Evolutionary conservation across 352 stramenopile species (phyloP).

Genomic region (Blastocystis sp.): DNA sequence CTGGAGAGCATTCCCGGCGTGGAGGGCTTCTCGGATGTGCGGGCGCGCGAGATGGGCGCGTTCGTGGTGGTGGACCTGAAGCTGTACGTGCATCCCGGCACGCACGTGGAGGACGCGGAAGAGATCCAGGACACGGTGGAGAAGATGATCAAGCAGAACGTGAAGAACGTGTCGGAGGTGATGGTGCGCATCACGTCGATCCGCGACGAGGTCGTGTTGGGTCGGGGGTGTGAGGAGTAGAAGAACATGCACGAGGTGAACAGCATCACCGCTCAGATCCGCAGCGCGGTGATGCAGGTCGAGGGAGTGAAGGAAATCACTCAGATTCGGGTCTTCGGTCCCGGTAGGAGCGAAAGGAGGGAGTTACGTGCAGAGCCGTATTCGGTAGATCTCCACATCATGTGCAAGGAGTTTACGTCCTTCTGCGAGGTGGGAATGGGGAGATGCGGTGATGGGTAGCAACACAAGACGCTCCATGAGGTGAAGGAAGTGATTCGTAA

Average conservation of each 20-base stretch:
- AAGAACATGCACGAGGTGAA: neutral
- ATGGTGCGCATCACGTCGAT: conserved; percentile 67
- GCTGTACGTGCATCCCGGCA: conserved; percentile 66
- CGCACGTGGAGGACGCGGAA: neutral
- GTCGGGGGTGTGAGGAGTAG: neutral
- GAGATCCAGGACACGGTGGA: conserved; percentile 69
- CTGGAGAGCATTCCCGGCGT: neutral
- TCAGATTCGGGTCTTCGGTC: conserved; percentile 29
- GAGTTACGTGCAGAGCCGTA: neutral
- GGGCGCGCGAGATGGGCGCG: conserved; percentile 72
- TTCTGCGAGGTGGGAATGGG: neutral
- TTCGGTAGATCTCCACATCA: conserved; percentile 16
- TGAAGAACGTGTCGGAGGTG: conserved; percentile 73
- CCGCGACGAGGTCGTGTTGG: neutral
- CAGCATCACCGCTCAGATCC: neutral
- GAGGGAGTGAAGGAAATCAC: neutral
- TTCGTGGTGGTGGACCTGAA: conserved; percentile 74
- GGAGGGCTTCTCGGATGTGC: conserved; percentile 69
- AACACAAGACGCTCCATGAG: neutral
- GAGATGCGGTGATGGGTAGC: neutral
- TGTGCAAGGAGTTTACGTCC: conserved; percentile 19
- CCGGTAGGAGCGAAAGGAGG: neutral
- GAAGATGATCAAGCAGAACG: conserved; percentile 66
- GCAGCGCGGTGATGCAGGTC: neutral
- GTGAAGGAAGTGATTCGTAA: neutral